Conservation (phyloP, 805 yeast genomes). For the Yarrowia sp. region DNA sequence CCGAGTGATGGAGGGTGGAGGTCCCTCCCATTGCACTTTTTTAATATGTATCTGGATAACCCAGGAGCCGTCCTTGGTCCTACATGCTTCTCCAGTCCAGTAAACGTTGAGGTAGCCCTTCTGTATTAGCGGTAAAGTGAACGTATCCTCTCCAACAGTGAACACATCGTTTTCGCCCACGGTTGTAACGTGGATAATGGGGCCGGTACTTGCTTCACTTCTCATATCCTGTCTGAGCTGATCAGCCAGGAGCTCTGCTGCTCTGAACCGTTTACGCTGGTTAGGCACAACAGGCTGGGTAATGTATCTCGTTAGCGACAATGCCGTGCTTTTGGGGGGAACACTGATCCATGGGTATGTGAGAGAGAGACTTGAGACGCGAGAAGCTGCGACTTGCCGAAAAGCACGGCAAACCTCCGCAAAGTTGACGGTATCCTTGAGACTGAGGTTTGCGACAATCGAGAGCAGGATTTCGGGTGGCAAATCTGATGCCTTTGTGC, state of each 20-base stretch:
- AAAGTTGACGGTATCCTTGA: not conserved
- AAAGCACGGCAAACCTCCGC: conserved; percentile 8
- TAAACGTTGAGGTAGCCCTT: conserved; percentile 14
- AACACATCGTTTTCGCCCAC: not conserved
- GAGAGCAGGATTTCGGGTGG: conserved; percentile 13
- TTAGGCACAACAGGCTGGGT: not conserved
- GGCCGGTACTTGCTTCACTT: not conserved
- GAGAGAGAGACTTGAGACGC: not conserved
- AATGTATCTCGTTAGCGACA: conserved; percentile 19
- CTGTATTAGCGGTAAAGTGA: not conserved
- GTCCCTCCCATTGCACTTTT: conserved; percentile 23
- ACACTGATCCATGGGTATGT: conserved; percentile 16
- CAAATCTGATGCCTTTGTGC: not conserved
- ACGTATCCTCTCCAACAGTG: not conserved
- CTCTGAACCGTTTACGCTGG: not conserved
- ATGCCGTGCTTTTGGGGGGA: not conserved
- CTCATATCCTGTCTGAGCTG: conserved; percentile 4
- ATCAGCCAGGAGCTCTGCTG: not conserved
- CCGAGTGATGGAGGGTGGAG: not conserved
- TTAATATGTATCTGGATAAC: conserved; percentile 19
- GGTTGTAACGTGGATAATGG: conserved; percentile 1
- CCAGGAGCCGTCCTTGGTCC: conserved; percentile 13
- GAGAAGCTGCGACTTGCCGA: not conserved
- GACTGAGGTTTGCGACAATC: conserved; percentile 1
- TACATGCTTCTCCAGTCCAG: conserved; percentile 24